Evolutionary conservation across 257 asterid genomes (phyloP).

Genomic region (Jacaranda copaia): DNA sequence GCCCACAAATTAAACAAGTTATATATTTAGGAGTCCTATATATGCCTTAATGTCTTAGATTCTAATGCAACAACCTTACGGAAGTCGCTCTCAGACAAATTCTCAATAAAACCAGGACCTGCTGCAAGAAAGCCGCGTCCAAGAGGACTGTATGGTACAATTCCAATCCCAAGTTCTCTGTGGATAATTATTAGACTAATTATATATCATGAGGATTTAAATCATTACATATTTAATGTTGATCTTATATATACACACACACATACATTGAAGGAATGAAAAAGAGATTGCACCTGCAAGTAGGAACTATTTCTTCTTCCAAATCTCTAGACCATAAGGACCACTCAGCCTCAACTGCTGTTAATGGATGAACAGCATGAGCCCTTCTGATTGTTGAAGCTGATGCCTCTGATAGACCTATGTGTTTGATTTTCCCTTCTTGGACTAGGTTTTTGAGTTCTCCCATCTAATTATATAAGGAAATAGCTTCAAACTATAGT

Average conservation of each 20-base stretch:
- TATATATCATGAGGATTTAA: too few relatives aligned
- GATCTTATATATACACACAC: too few relatives aligned
- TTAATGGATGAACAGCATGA: constrained; percentile 63
- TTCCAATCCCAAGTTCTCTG: constrained; percentile 45
- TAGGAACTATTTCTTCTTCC: constrained; percentile 59
- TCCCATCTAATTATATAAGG: constrained; percentile 42
- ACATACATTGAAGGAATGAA: neutral
- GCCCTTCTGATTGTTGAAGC: constrained; percentile 69
- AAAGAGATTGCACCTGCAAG: constrained; percentile 55
- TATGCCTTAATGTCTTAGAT: too few relatives aligned
- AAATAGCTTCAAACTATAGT: too few relatives aligned
- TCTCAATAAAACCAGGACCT: constrained; percentile 36
- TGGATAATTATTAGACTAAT: too few relatives aligned
- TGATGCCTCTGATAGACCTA: constrained; percentile 68
- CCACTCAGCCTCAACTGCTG: constrained; percentile 68
- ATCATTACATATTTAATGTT: neutral
- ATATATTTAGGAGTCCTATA: too few relatives aligned
- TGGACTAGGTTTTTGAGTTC: constrained; percentile 62
- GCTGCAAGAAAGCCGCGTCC: constrained; percentile 43
- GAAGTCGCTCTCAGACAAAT: constrained; percentile 21
- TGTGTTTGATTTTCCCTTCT: constrained; percentile 65
- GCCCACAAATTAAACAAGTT: too few relatives aligned
- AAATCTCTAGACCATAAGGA: constrained; percentile 64
- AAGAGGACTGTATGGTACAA: constrained; percentile 43
- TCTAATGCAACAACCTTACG: constrained; percentile 31